Evolutionary conservation across 1,139 yeast species (phyloP).

Genomic region (Sugiyamaella pinicola): DNA sequence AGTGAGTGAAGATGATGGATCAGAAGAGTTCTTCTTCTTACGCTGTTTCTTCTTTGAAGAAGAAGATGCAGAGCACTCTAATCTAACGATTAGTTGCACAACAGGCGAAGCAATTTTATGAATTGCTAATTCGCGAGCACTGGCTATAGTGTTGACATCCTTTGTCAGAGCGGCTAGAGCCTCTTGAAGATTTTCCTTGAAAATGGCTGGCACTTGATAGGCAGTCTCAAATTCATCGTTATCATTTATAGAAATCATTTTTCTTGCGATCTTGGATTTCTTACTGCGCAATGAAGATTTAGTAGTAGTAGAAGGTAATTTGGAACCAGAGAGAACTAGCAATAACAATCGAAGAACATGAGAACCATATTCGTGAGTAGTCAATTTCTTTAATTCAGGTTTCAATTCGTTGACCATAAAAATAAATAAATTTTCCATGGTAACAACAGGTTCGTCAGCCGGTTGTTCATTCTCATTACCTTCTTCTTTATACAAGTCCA

Average conservation of each 20-base stretch:
- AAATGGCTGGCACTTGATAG: slow-evolving; percentile 73
- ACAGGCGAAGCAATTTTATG: slow-evolving; percentile 88
- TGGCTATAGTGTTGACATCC: slow-evolving; percentile 42
- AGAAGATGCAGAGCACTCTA: slow-evolving; percentile 24
- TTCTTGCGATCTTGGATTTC: slow-evolving; percentile 85
- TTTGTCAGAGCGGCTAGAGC: slow-evolving; percentile 40
- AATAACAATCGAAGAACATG: slow-evolving; percentile 79
- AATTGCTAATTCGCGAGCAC: slow-evolving; percentile 70
- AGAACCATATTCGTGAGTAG: slow-evolving; percentile 73
- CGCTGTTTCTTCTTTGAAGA: slow-evolving; percentile 19
- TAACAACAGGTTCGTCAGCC: slow-evolving; percentile 43
- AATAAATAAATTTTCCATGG: slow-evolving; percentile 66
- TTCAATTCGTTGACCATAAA: slow-evolving; percentile 67
- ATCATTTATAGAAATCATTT: slow-evolving; percentile 86
- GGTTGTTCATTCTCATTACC: slow-evolving; percentile 42
- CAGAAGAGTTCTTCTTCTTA: slow-evolving; percentile 26
- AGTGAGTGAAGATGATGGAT: slow-evolving; percentile 23
- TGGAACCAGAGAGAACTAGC: slow-evolving; percentile 73
- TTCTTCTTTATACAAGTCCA: slow-evolving; percentile 26
- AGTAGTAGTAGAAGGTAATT: slow-evolving; percentile 73
- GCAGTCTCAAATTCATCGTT: slow-evolving; percentile 45
- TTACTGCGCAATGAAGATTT: slow-evolving; percentile 80
- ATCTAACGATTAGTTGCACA: slow-evolving; percentile 67
- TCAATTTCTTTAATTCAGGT: slow-evolving; percentile 60
- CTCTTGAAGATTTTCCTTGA: slow-evolving; percentile 50